Conservation (phyloP, 2,329 filamentous ascomycete genomes). For the Fusarium aywerte region DNA sequence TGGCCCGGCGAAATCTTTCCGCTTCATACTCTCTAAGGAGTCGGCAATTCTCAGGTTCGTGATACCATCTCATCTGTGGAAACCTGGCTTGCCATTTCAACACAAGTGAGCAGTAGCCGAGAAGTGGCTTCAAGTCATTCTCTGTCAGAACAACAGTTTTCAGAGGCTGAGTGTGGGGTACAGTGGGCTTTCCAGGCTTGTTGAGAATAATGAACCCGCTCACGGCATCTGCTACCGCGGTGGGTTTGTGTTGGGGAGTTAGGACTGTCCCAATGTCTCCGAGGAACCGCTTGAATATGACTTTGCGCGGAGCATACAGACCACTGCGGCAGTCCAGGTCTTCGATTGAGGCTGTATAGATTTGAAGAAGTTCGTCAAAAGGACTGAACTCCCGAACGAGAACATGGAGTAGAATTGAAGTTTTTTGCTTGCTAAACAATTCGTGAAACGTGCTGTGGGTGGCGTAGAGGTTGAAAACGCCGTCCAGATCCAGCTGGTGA, state of each 20-base stretch:
- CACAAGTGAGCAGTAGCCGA: slow-evolving; percentile 52
- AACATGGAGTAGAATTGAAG: slow-evolving; percentile 56
- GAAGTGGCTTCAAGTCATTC: slow-evolving; percentile 49
- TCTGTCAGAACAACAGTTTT: slow-evolving; percentile 48
- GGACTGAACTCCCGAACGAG: slow-evolving; percentile 57
- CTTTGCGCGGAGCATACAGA: slow-evolving; percentile 53
- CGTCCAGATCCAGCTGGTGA: slow-evolving; percentile 56
- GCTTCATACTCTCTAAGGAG: slow-evolving; percentile 57
- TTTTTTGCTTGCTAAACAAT: slow-evolving; percentile 56
- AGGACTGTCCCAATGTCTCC: slow-evolving; percentile 49
- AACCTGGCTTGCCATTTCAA: slow-evolving; percentile 55
- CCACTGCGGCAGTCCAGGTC: slow-evolving; percentile 50
- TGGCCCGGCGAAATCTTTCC: slow-evolving; percentile 59
- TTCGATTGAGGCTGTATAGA: slow-evolving; percentile 56
- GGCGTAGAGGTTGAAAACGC: slow-evolving; percentile 54
- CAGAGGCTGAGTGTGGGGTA: background rate
- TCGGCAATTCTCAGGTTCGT: slow-evolving; percentile 58
- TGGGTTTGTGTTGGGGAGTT: slow-evolving; percentile 25
- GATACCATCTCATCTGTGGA: slow-evolving; percentile 60
- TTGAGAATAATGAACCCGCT: slow-evolving; percentile 39
- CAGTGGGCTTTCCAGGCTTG: slow-evolving; percentile 37
- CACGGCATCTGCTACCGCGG: background rate
- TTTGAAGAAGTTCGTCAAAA: slow-evolving; percentile 59
- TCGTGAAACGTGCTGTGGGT: slow-evolving; percentile 53
- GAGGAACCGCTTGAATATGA: slow-evolving; percentile 54